These are phyloP conservation scores for Pisolithus thermaeus DNA, from an alignment of 1,284 basidiomycete genomes.

Conservation along the genomic window DNA sequence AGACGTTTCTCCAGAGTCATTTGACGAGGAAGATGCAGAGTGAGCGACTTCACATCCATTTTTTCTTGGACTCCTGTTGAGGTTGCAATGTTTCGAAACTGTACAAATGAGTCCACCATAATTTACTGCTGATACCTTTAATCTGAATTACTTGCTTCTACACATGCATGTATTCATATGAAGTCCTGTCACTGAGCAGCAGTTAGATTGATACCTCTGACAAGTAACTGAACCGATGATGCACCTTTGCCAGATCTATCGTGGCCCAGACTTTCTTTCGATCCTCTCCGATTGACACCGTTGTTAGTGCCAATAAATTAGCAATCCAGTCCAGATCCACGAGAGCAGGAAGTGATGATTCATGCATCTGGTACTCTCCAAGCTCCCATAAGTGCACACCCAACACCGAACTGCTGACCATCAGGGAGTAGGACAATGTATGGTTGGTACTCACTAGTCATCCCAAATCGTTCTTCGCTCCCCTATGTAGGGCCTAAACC, in stretches of 20 bases:
- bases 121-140: too few relatives aligned
- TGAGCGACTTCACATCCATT: too few relatives aligned
- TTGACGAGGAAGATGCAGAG: background rate
- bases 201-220: too few relatives aligned
- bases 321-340: constrained; percentile 3
- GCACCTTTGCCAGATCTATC: constrained; percentile 1
- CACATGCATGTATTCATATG: too few relatives aligned
- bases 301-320: background rate
- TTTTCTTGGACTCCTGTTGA: too few relatives aligned
- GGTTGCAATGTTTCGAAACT: too few relatives aligned
- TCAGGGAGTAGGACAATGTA: background rate
- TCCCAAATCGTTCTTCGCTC: background rate
- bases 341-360: background rate
- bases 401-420: background rate
- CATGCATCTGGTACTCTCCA: background rate
- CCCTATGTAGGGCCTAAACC: constrained; percentile 3
- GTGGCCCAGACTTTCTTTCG: constrained; percentile 4
- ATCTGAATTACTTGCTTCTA: too few relatives aligned
- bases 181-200: too few relatives aligned
- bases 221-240: too few relatives aligned
- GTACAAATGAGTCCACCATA: too few relatives aligned
- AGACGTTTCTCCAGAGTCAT: background rate
- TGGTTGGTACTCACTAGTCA: background rate
- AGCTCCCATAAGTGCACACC: constrained; percentile 4
- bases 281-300: background rate